Evolutionary conservation across 164 flowering plant genomes (phyloP).

Genomic region (Umbellularia californica): DNA sequence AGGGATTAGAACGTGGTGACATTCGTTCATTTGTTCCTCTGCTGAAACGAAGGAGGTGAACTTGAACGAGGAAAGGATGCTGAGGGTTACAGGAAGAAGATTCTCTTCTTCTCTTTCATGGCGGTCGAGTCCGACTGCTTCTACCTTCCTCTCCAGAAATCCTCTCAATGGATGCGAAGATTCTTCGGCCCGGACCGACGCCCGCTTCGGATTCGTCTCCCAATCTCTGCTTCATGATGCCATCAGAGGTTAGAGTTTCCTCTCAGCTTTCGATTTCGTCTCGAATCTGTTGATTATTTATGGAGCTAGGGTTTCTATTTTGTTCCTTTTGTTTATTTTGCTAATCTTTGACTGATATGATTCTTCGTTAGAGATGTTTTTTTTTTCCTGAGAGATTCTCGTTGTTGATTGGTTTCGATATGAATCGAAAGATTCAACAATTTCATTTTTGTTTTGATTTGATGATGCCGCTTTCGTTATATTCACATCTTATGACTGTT

Average conservation of each 20-base stretch:
- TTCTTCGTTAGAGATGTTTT: too few relatives aligned
- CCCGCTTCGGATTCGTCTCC: neutral
- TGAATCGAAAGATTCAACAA: too few relatives aligned
- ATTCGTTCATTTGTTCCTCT: too few relatives aligned
- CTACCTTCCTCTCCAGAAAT: conserved; percentile 2
- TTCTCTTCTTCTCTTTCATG: conserved; percentile 4
- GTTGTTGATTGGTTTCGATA: too few relatives aligned
- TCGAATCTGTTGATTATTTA: neutral
- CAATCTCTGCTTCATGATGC: neutral
- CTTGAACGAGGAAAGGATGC: neutral
- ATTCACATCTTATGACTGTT: too few relatives aligned
- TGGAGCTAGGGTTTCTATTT: too few relatives aligned
- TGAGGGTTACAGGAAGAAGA: conserved; percentile 4
- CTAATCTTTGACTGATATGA: too few relatives aligned
- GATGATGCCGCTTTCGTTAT: too few relatives aligned
- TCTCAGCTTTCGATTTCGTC: neutral
- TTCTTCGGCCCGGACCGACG: neutral
- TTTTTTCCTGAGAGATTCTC: too few relatives aligned
- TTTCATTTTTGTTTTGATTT: too few relatives aligned
- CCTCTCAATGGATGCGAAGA: neutral
- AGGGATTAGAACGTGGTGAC: too few relatives aligned
- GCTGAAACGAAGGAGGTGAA: neutral
- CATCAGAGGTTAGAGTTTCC: neutral
- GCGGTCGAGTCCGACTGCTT: neutral
- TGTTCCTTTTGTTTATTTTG: too few relatives aligned